phyloP scores from a whole-genome alignment of 495 filamentous ascomycete species.

The Aspergillus baeticus region DNA sequence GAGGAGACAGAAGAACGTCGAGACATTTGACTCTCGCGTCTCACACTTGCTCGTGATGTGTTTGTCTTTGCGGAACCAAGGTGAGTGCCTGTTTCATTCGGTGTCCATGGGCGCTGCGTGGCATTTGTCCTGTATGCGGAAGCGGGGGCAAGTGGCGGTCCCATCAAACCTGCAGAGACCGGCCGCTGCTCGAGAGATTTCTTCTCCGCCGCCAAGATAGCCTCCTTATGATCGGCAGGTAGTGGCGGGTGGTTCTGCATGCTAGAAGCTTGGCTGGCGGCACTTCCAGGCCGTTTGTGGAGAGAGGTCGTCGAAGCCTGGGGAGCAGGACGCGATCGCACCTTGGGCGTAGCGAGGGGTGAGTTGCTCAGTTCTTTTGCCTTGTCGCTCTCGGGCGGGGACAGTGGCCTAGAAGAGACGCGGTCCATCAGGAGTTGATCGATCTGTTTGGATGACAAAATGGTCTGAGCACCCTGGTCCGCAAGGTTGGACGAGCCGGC shows the following conservation, averaged over 20 bases:
- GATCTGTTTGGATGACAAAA: conserved; percentile 69
- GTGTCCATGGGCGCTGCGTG: conserved; percentile 67
- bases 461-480: conserved; percentile 73
- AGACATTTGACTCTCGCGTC: conserved; percentile 56
- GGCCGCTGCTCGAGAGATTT: conserved; percentile 49
- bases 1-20: conserved; percentile 89
- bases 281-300: conserved; percentile 64
- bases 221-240: conserved; percentile 76
- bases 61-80: conserved; percentile 56
- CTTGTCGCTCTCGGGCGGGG: conserved; percentile 34
- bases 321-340: conserved; percentile 34
- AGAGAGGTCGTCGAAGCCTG: conserved; percentile 33
- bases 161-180: conserved; percentile 62
- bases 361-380: conserved; percentile 33
- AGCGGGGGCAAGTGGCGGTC: conserved; percentile 79
- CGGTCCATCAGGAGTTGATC: conserved; percentile 61
- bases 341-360: conserved; percentile 40
- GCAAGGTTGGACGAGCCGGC: conserved; percentile 43
- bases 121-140: conserved; percentile 63
- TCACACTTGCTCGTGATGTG: conserved; percentile 39
- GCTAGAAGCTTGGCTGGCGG: conserved; percentile 56
- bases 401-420: conserved; percentile 28
- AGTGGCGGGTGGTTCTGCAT: conserved; percentile 65
- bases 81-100: conserved; percentile 47
- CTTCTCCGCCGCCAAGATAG: conserved; percentile 75